phyloP scores from a whole-genome alignment of 306 rosid genomes.

The cucumber (Cucumis sativus) region DNA sequence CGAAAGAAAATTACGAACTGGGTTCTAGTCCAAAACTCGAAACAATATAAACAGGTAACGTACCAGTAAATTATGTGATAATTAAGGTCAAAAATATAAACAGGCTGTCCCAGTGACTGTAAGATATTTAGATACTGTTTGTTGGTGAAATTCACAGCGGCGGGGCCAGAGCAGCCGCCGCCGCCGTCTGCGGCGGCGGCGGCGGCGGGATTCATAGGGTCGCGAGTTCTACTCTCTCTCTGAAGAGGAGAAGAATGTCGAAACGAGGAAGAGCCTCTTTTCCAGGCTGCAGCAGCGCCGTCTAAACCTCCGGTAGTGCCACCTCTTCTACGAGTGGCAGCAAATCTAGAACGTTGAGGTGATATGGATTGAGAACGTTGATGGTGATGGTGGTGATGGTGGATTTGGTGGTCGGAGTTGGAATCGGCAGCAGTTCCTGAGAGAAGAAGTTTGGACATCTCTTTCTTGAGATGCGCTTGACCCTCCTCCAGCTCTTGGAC shows the following conservation, averaged over 20 bases:
- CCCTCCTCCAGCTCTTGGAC: constrained; percentile 77
- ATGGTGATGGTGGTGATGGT: constrained; percentile 35
- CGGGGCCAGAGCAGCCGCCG: constrained; percentile 27
- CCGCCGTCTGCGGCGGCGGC: not conserved
- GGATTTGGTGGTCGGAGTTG: not conserved
- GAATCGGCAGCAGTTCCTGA: constrained; percentile 18
- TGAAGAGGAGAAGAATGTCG: constrained; percentile 81
- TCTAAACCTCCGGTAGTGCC: constrained; percentile 19
- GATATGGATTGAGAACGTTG: constrained; percentile 90
- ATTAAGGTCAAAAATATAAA: constrained; percentile 70
- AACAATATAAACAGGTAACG: not conserved
- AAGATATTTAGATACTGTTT: constrained; percentile 71
- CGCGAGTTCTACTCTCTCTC: constrained; percentile 63
- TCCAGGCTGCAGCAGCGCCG: constrained; percentile 28
- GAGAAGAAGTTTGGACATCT: constrained; percentile 63
- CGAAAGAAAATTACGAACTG: constrained; percentile 7
- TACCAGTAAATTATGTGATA: constrained; percentile 70
- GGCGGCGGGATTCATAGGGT: constrained; percentile 15
- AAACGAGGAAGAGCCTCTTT: constrained; percentile 47
- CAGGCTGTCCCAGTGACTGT: constrained; percentile 93
- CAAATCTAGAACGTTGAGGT: constrained; percentile 72
- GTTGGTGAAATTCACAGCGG: constrained; percentile 58
- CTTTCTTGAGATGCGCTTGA: constrained; percentile 69
- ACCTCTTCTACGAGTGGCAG: constrained; percentile 19
- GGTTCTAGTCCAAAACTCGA: not conserved